phyloP scores from a whole-genome alignment of 2,329 filamentous ascomycete species.

The Amesomyces nigricolor region DNA sequence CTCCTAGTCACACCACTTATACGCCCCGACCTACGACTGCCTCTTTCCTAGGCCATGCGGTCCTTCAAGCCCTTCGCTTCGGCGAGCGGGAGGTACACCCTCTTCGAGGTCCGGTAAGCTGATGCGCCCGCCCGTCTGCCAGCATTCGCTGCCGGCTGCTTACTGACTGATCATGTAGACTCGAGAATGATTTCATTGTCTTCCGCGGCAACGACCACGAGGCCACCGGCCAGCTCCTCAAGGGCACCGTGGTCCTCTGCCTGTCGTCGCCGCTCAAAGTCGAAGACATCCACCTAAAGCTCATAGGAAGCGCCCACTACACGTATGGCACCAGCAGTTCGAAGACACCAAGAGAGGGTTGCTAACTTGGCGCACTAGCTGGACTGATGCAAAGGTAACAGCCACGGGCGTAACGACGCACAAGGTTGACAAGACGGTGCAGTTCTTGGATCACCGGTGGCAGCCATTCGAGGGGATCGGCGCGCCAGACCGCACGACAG shows the following conservation, averaged over 20 bases:
- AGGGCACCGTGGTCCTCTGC: slow-evolving; percentile 68
- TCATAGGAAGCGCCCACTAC: slow-evolving; percentile 64
- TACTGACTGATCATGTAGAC: slow-evolving; percentile 39
- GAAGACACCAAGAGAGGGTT: slow-evolving; percentile 11
- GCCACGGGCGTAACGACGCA: slow-evolving; percentile 55
- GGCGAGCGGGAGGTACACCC: slow-evolving; percentile 46
- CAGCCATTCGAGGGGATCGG: slow-evolving; percentile 52
- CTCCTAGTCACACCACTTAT: slow-evolving; percentile 3
- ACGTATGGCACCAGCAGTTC: slow-evolving; percentile 43
- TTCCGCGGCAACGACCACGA: slow-evolving; percentile 71
- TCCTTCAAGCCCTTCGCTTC: slow-evolving; percentile 52
- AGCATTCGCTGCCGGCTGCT: not conserved
- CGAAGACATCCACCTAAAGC: slow-evolving; percentile 65
- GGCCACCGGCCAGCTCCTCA: slow-evolving; percentile 67
- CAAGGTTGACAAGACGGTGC: slow-evolving; percentile 52
- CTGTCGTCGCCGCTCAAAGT: slow-evolving; percentile 63
- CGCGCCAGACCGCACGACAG: slow-evolving; percentile 9
- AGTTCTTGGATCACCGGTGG: slow-evolving; percentile 66
- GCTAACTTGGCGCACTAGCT: slow-evolving; percentile 34
- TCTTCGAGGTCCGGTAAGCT: slow-evolving; percentile 55
- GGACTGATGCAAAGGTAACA: slow-evolving; percentile 48
- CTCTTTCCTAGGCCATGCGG: slow-evolving; percentile 39
- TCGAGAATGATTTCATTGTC: slow-evolving; percentile 74
- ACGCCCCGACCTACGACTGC: not conserved
- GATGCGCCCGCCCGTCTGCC: not conserved